Conservation (phyloP, 1,139 yeast genomes). For the Suhomyces coccinellae region DNA sequence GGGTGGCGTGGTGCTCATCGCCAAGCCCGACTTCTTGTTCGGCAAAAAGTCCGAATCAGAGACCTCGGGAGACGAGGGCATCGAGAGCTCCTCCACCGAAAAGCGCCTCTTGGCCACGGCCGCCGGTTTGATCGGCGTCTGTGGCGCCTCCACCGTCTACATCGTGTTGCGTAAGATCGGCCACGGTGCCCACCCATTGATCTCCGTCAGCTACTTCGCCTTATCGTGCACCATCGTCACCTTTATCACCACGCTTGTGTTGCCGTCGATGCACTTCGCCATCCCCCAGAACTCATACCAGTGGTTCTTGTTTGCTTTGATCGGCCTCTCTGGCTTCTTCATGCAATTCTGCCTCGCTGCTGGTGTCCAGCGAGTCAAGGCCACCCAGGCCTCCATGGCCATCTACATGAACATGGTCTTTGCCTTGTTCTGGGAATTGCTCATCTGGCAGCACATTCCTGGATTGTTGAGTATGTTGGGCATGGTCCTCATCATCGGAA, state of each 20-base stretch:
- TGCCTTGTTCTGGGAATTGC: conserved; percentile 75
- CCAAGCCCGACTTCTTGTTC: conserved; percentile 76
- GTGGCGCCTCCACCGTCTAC: conserved; percentile 71
- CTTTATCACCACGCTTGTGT: conserved; percentile 48
- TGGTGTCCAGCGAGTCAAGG: conserved; percentile 80
- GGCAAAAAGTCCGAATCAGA: conserved; percentile 43
- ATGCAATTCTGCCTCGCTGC: conserved; percentile 80
- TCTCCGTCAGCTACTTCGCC: conserved; percentile 78
- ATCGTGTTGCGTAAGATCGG: conserved; percentile 76
- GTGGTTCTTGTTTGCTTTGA: conserved; percentile 60
- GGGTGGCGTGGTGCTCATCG: conserved; percentile 75
- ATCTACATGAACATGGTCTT: conserved; percentile 74
- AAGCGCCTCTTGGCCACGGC: conserved; percentile 56
- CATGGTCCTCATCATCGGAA: conserved; percentile 61
- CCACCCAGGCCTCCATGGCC: conserved; percentile 76
- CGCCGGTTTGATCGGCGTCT: conserved; percentile 67
- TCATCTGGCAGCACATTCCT: conserved; percentile 74
- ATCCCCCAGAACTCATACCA: conserved; percentile 60
- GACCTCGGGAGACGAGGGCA: conserved; percentile 29
- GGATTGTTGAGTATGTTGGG: conserved; percentile 70
- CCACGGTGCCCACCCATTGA: conserved; percentile 71
- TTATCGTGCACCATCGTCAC: conserved; percentile 58
- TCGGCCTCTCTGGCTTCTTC: conserved; percentile 78
- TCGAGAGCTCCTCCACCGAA: conserved; percentile 43
- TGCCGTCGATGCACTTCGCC: conserved; percentile 62